Evolutionary conservation across 2,329 filamentous ascomycete species (phyloP).

Genomic region (Fusarium globosum): DNA sequence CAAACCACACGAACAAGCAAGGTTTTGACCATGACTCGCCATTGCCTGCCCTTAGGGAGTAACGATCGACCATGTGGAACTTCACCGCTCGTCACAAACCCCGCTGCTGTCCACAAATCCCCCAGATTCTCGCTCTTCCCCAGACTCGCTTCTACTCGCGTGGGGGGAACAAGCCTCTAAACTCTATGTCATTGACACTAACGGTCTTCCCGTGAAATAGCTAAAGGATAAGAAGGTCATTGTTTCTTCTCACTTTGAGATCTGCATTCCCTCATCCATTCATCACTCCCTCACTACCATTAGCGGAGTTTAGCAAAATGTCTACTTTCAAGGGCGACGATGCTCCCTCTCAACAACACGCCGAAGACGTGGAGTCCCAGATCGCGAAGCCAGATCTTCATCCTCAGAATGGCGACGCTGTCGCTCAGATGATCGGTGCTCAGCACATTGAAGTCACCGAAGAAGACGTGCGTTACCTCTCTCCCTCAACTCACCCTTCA

Average conservation of each 20-base stretch:
- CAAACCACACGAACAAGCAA: background rate
- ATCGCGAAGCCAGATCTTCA: background rate
- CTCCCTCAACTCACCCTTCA: rapidly evolving
- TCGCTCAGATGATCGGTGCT: slow-evolving; percentile 26
- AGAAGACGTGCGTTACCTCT: slow-evolving; percentile 13
- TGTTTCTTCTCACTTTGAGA: background rate
- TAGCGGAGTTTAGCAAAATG: background rate
- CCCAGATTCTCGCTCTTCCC: slow-evolving; percentile 11
- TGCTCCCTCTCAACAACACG: slow-evolving; percentile 2
- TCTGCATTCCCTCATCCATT: background rate
- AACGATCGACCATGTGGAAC: background rate
- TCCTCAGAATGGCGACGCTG: slow-evolving; percentile 4
- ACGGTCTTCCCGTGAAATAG: background rate
- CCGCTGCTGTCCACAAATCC: background rate
- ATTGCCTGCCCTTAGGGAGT: background rate
- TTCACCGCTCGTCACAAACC: background rate
- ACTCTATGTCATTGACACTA: background rate
- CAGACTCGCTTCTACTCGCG: background rate
- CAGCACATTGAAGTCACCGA: slow-evolving; percentile 33
- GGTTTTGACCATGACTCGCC: background rate
- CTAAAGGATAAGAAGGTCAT: background rate
- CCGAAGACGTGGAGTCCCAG: slow-evolving; percentile 19
- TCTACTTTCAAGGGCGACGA: slow-evolving; percentile 11
- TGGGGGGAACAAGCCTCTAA: background rate
- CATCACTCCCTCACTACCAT: background rate